Percentiles rank a stretch among this genome's conserved stretches.
Conservation (phyloP, 208 protist species). For the Tritrichomonas musculus region DNA sequence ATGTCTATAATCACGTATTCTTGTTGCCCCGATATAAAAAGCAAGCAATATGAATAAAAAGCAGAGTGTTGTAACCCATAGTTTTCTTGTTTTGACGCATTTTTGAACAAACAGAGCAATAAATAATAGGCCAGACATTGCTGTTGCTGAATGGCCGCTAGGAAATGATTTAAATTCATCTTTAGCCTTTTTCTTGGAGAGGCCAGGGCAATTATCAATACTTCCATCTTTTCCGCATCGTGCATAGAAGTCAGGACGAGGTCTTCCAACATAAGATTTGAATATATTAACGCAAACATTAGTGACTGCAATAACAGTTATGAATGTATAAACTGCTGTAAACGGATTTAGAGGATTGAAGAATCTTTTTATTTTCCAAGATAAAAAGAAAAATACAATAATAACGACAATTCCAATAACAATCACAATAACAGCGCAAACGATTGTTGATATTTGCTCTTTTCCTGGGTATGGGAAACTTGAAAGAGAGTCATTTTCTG, state of each 20-base stretch:
- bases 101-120: background rate
- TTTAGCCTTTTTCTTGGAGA: background rate
- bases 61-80: background rate
- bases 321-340: background rate
- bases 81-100: background rate
- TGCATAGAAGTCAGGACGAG: conserved; percentile 11
- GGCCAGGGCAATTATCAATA: background rate
- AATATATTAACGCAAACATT: background rate
- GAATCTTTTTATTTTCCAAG: background rate
- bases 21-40: background rate
- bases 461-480: background rate
- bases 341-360: background rate
- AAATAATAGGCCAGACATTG: background rate
- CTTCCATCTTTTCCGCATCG: background rate
- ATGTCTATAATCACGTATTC: conserved; percentile 2
- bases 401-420: background rate
- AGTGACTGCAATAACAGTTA: background rate
- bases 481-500: background rate
- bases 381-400: background rate
- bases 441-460: background rate
- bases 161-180: background rate
- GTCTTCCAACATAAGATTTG: background rate
- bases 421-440: background rate
- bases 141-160: background rate
- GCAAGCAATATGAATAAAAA: background rate